These are phyloP conservation scores for Coprinopsis cinerea DNA, from an alignment of 768 basidiomycete species.

Conservation along the genomic window DNA sequence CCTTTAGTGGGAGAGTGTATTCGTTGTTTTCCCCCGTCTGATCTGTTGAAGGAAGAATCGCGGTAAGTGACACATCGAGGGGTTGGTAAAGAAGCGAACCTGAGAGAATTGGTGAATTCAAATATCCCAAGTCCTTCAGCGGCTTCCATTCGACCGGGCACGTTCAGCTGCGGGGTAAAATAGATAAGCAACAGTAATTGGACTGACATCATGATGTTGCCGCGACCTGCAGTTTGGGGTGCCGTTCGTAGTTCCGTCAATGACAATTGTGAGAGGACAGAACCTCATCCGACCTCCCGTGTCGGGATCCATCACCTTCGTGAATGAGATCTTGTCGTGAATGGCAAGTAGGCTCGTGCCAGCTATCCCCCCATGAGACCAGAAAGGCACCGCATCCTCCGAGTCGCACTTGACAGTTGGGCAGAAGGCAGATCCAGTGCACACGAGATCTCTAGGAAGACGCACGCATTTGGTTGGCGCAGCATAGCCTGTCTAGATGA, in stretches of 20 bases:
- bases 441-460: too few species aligned
- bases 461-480: too few species aligned
- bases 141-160: neutral
- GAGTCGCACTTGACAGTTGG: neutral
- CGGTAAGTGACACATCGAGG: too few species aligned
- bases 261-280: slow-evolving; percentile 4
- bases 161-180: neutral
- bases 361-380: too few species aligned
- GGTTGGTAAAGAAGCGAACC: too few species aligned
- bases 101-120: too few species aligned
- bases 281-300: slow-evolving; percentile 3
- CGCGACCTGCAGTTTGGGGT: neutral
- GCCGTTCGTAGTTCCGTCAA: too few species aligned
- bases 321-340: neutral
- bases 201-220: neutral
- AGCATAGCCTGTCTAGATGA: too few species aligned
- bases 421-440: neutral
- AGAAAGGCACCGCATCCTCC: too few species aligned
- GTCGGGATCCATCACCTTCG: neutral
- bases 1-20: neutral
- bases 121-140: neutral
- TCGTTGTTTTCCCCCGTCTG: neutral
- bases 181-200: neutral
- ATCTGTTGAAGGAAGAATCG: neutral
- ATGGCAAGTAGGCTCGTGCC: neutral